Base-by-base conservation (phyloP, 2,329 filamentous ascomycete species). In the Fragosphaeria purpurea region DNA sequence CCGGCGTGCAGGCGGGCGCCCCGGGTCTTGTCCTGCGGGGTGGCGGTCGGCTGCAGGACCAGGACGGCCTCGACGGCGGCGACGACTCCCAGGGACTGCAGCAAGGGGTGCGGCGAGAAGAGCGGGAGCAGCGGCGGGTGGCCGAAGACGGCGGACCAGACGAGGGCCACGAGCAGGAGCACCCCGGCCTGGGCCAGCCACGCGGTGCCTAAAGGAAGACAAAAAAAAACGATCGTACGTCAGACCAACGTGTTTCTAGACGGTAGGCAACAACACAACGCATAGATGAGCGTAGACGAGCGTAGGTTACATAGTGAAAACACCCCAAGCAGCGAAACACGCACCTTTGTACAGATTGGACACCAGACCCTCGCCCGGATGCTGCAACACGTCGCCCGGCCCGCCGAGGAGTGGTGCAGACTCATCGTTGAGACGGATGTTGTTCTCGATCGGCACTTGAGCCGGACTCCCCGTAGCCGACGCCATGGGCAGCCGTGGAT, bases 101-200 rank as follows among this genome's bases (percentile, higher is more conserved):
- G 72, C 63, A 96, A 82, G 7, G 91, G 91, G 66, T 97, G 91
- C 7, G 84, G 81, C 13, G 88, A 89, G 76, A 97, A 95, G 59
- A 95, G 80, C 40, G 87, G 86, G 55, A 94, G 63, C 34, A 71
- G 56, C 8, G 61, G 67, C 32, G 61, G 67, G 50, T 83, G 74
- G 41, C 80, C 77, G 62, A 95, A 80, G 56, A 96, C 78, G 50
- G 78, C 78, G 44, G 80, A 79, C 88, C 88, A 95, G 57, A 95
- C 75, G 51, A 91, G 79, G 38, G 80, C 79, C 46, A 82, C 72
- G 55, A 96, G 78, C 56, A 95, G 78, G 68, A 88, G 71, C 50
- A 83, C 79, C 50, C 88, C 91, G 42, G 79, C 76, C 68, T 96
- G 89, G 41, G 88, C 86, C 53, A 96, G 68, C 53, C 84, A 75